Percentiles rank a stretch among this genome's conserved stretches.
phyloP scores from a whole-genome alignment of 2,329 filamentous ascomycete genomes.

The Elsinoe necatrix region DNA sequence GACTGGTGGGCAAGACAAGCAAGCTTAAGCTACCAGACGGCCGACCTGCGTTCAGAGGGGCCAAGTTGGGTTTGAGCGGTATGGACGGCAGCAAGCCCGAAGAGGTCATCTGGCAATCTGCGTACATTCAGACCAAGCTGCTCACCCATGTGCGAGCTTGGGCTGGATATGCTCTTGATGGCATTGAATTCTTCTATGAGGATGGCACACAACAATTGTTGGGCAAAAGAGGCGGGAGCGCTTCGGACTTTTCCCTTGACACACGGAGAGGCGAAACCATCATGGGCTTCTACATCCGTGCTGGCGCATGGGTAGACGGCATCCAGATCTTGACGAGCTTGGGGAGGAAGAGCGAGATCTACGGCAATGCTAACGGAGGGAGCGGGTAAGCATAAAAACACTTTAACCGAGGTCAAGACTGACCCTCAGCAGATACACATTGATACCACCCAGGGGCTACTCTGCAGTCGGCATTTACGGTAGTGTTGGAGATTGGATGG shows the following conservation, averaged over 20 bases:
- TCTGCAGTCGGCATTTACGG: slow-evolving; percentile 81
- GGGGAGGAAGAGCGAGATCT: slow-evolving; percentile 77
- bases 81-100: slow-evolving; percentile 62
- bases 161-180: slow-evolving; percentile 68
- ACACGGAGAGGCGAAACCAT: slow-evolving; percentile 77
- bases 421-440: slow-evolving; percentile 55
- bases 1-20: slow-evolving; percentile 60
- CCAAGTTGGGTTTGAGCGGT: slow-evolving; percentile 62
- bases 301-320: slow-evolving; percentile 76
- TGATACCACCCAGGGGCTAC: slow-evolving; percentile 85
- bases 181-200: slow-evolving; percentile 88
- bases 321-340: slow-evolving; percentile 83
- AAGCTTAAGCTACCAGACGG: slow-evolving; percentile 67
- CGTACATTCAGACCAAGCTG: slow-evolving; percentile 59
- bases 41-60: slow-evolving; percentile 66
- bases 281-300: slow-evolving; percentile 74
- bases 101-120: slow-evolving; percentile 66
- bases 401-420: neutral
- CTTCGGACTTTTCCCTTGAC: slow-evolving; percentile 71
- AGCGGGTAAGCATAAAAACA: slow-evolving; percentile 58
- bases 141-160: slow-evolving; percentile 68
- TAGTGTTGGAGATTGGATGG: slow-evolving; percentile 70
- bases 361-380: slow-evolving; percentile 71
- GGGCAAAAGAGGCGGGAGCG: slow-evolving; percentile 66
- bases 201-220: slow-evolving; percentile 78